Conservation (phyloP, 768 basidiomycete species). For the Saitozyma sp. region DNA sequence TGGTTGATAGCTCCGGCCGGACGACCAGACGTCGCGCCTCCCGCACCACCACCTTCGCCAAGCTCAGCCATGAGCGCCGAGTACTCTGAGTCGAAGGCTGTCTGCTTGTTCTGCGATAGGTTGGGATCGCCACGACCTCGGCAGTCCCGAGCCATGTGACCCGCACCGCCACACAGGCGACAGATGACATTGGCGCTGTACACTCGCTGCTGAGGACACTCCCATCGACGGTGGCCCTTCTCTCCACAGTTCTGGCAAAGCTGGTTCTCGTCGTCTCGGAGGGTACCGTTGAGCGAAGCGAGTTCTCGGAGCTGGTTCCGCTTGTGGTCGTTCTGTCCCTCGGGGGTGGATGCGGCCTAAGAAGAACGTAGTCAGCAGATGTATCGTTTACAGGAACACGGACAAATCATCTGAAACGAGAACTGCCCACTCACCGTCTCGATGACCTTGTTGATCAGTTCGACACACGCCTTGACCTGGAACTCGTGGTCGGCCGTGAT, state of each 20-base stretch:
- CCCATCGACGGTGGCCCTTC: conserved; percentile 91
- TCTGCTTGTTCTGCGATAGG: conserved; percentile 56
- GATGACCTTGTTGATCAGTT: conserved; percentile 94
- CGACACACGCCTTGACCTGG: conserved; percentile 87
- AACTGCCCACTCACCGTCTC: conserved; percentile 71
- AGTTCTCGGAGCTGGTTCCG: conserved; percentile 97
- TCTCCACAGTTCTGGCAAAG: conserved; percentile 72
- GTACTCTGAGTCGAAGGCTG: conserved; percentile 94
- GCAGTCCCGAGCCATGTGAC: conserved; percentile 99
- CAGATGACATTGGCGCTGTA: conserved; percentile 99
- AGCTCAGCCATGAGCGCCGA: conserved; percentile 96
- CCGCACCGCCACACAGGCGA: conserved; percentile 92
- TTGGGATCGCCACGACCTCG: conserved; percentile 89
- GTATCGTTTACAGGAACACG: not conserved
- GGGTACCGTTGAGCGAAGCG: conserved; percentile 94
- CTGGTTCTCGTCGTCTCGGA: conserved; percentile 99
- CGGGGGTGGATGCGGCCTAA: conserved; percentile 96
- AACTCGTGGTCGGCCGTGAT: conserved; percentile 89
- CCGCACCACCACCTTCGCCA: conserved; percentile 66
- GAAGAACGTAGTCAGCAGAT: not conserved
- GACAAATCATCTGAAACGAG: not conserved
- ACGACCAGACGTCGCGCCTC: conserved; percentile 22
- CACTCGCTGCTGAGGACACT: conserved; percentile 96
- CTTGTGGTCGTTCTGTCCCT: conserved; percentile 99
- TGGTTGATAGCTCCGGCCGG: conserved; percentile 31